A percentile compares a stretch with the other conserved stretches of the same genome.
Conservation (phyloP, 1,284 basidiomycete genomes). For the Ceratobasidium sp. region DNA sequence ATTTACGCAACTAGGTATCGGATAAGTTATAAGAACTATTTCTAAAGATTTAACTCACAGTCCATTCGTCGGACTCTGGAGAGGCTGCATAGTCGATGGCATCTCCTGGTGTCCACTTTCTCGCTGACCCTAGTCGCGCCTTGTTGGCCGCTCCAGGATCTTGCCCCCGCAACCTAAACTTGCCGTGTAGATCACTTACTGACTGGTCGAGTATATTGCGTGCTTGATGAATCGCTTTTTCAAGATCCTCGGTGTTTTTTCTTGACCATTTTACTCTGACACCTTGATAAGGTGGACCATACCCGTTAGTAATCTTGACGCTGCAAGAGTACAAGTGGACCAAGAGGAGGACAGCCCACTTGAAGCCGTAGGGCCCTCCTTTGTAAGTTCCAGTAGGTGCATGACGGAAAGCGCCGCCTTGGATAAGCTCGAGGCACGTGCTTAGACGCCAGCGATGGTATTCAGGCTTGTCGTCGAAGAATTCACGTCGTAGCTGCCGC, state of each 20-base stretch:
- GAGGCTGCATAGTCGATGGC: neutral
- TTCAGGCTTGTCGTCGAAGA: neutral
- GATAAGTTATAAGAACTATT: neutral
- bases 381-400: neutral
- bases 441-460: neutral
- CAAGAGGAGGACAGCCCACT: neutral
- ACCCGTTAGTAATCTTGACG: neutral
- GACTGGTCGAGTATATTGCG: neutral
- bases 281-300: neutral
- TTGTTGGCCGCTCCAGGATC: neutral
- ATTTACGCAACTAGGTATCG: neutral
- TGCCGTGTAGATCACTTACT: neutral
- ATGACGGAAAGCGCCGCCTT: neutral
- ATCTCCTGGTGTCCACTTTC: neutral
- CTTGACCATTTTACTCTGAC: neutral
- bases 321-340: neutral
- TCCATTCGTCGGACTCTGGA: neutral
- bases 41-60: too few relatives aligned
- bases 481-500: neutral
- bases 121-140: neutral
- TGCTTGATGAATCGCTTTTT: neutral
- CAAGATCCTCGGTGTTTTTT: neutral
- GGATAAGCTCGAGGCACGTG: neutral
- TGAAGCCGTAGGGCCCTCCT: neutral
- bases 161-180: neutral